A percentile compares a stretch with the other conserved stretches of the same genome.
Evolutionary conservation across 2,329 filamentous ascomycete species (phyloP).

Genomic region (Pyricularia pennisetigena): DNA sequence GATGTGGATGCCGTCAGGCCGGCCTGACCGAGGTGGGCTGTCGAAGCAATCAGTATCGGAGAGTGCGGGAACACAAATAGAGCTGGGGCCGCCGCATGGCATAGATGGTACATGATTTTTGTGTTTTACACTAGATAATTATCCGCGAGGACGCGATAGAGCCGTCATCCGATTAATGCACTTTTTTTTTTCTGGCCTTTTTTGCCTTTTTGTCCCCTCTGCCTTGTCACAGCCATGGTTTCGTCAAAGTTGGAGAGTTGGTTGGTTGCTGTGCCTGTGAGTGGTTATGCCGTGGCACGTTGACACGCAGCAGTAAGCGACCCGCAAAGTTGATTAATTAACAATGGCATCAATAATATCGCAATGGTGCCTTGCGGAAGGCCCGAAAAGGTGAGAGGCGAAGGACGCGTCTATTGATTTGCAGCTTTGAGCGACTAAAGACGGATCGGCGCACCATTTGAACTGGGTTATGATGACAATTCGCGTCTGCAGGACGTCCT

Average conservation of each 20-base stretch:
- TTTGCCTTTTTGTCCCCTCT: background rate
- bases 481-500: too few species aligned
- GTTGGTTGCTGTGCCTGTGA: background rate
- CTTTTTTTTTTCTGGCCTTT: constrained; percentile 1
- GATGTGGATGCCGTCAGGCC: background rate
- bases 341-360: background rate
- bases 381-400: background rate
- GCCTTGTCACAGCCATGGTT: background rate
- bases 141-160: background rate
- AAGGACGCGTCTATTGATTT: background rate
- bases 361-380: background rate
- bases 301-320: background rate
- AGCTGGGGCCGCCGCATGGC: background rate
- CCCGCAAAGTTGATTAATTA: background rate
- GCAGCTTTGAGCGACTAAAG: background rate
- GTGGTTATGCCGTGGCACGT: background rate
- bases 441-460: too few species aligned
- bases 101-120: background rate
- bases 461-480: too few species aligned
- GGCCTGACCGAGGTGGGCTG: background rate
- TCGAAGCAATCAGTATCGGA: too few species aligned
- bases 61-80: background rate
- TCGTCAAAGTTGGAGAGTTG: background rate
- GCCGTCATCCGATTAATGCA: background rate
- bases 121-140: background rate